phyloP scores from a whole-genome alignment of 441 rosid species.

The California macrophylla region DNA sequence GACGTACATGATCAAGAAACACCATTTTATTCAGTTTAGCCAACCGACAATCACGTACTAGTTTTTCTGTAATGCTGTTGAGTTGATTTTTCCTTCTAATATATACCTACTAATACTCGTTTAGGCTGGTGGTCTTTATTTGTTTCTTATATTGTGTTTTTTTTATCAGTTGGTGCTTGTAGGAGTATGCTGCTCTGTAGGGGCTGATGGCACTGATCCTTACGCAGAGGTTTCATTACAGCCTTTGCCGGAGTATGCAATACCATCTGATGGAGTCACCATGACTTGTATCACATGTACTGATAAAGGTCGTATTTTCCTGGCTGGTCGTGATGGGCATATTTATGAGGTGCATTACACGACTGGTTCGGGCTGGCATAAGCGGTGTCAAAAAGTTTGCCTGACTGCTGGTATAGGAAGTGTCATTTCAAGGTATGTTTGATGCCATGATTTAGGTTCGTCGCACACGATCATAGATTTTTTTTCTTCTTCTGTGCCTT shows the following conservation, averaged over 20 bases:
- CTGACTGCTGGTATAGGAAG: conserved; percentile 90
- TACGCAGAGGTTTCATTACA: conserved; percentile 82
- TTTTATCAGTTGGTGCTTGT: conserved; percentile 78
- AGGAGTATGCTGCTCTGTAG: conserved; percentile 85
- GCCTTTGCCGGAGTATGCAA: conserved; percentile 76
- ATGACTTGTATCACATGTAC: conserved; percentile 84
- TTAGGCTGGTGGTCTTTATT: conserved; percentile 9
- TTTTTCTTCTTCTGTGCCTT: not conserved
- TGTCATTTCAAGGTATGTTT: conserved; percentile 67
- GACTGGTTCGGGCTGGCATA: conserved; percentile 83
- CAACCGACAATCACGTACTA: not conserved
- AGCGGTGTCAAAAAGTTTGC: conserved; percentile 83
- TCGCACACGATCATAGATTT: not conserved
- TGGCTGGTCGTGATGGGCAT: conserved; percentile 92
- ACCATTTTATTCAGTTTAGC: not conserved
- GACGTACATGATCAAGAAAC: not conserved
- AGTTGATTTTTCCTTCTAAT: conserved; percentile 3
- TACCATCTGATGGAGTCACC: conserved; percentile 88
- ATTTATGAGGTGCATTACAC: conserved; percentile 76
- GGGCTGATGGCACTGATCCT: conserved; percentile 74
- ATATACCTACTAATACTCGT: conserved; percentile 3
- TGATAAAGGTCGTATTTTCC: conserved; percentile 74
- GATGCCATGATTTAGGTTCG: conserved; percentile 3
- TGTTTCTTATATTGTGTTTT: conserved; percentile 20
- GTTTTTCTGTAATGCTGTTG: not conserved